Conservation (phyloP, 1,284 basidiomycete species). For the Gomphus bonarii region DNA sequence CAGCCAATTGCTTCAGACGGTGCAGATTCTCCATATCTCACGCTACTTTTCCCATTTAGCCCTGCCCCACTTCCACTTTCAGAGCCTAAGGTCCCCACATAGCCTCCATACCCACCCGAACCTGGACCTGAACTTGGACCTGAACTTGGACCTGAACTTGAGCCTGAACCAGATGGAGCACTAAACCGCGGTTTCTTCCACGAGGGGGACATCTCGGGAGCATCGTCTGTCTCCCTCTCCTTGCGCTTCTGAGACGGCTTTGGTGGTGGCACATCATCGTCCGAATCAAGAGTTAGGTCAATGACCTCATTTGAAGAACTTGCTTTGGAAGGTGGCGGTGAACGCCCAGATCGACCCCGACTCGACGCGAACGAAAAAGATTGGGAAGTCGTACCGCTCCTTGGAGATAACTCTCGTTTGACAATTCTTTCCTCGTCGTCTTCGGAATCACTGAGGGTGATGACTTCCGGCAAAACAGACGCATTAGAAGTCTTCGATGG, state of each 20-base stretch:
- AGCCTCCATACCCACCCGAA: not conserved
- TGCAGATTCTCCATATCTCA: not conserved
- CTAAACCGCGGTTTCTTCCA: constrained; percentile 58
- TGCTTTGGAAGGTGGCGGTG: constrained; percentile 14
- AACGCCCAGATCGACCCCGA: constrained; percentile 18
- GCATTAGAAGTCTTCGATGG: constrained; percentile 15
- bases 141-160: not conserved
- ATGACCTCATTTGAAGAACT: constrained; percentile 43
- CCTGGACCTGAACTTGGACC: not conserved
- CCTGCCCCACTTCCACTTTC: not conserved
- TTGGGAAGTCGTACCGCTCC: constrained; percentile 33
- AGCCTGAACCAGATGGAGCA: constrained; percentile 12
- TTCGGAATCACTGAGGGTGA: constrained; percentile 42
- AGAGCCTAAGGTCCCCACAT: not conserved
- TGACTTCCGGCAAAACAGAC: constrained; percentile 15
- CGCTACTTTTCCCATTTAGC: not conserved
- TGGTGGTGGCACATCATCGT: constrained; percentile 38
- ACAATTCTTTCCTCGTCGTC: constrained; percentile 67
- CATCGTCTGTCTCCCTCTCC: constrained; percentile 41
- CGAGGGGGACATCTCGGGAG: constrained; percentile 42
- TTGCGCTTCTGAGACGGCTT: constrained; percentile 41
- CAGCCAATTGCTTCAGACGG: not conserved
- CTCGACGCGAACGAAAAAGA: constrained; percentile 25
- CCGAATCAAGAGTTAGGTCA: constrained; percentile 67
- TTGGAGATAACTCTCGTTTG: constrained; percentile 60